A percentile compares a stretch with the other conserved stretches of the same genome.
Evolutionary conservation across 352 stramenopile species (phyloP).

Genomic region (Phytophthora macrochlamydospora): DNA sequence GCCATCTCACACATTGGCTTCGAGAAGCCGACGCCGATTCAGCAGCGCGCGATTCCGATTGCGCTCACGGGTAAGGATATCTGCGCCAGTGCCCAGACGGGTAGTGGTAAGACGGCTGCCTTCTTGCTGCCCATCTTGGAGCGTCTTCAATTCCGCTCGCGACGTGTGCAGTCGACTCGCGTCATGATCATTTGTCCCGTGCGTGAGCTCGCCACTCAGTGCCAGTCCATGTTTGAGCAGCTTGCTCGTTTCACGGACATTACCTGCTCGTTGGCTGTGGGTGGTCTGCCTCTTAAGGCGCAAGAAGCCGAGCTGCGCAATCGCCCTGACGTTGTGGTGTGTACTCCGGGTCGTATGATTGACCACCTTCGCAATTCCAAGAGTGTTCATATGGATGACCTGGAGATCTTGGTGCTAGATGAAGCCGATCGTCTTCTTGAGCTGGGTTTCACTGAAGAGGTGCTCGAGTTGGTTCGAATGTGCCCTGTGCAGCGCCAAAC

Average conservation of each 20-base stretch:
- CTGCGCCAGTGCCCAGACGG: slow-evolving; percentile 96
- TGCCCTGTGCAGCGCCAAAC: slow-evolving; percentile 96
- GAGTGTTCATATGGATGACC: slow-evolving; percentile 96
- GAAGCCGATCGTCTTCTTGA: slow-evolving; percentile 97
- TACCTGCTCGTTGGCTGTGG: slow-evolving; percentile 92
- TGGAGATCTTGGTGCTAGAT: slow-evolving; percentile 97
- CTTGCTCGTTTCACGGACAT: slow-evolving; percentile 97
- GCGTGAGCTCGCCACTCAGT: slow-evolving; percentile 96
- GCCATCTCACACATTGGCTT: slow-evolving; percentile 97
- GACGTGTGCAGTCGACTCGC: slow-evolving; percentile 87
- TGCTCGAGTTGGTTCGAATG: slow-evolving; percentile 95
- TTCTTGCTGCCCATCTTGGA: slow-evolving; percentile 98
- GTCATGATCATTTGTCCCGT: slow-evolving; percentile 98
- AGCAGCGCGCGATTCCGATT: slow-evolving; percentile 94
- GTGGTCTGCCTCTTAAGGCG: slow-evolving; percentile 88
- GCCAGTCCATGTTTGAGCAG: slow-evolving; percentile 95
- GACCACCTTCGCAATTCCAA: slow-evolving; percentile 98
- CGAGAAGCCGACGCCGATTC: slow-evolving; percentile 95
- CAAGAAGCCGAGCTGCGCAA: slow-evolving; percentile 97
- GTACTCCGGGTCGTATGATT: slow-evolving; percentile 97
- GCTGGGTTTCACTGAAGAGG: slow-evolving; percentile 98
- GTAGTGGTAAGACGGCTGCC: slow-evolving; percentile 98
- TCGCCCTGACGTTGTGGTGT: slow-evolving; percentile 97
- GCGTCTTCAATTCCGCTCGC: slow-evolving; percentile 94
- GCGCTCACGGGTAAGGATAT: slow-evolving; percentile 97